A percentile compares a stretch with the other conserved stretches of the same genome.
Conservation (phyloP, 2,329 filamentous ascomycete genomes). For the Clathrospora elynae region DNA sequence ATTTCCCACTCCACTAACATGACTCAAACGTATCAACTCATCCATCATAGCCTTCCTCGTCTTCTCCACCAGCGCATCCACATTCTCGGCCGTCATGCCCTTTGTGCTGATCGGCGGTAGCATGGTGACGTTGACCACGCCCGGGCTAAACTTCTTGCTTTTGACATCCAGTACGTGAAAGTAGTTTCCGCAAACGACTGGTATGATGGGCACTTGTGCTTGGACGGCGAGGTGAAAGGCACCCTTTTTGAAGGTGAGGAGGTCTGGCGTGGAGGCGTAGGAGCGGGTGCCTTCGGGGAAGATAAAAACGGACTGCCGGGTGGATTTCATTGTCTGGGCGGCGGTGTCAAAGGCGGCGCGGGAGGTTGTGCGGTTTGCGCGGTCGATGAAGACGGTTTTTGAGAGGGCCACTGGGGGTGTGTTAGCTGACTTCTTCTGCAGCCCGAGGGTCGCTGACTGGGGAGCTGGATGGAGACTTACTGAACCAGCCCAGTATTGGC, state of each 20-base stretch:
- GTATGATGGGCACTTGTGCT: slow-evolving; percentile 90
- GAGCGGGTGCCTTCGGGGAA: slow-evolving; percentile 93
- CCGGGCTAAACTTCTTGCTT: slow-evolving; percentile 49
- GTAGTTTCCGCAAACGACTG: slow-evolving; percentile 65
- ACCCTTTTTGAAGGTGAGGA: slow-evolving; percentile 98
- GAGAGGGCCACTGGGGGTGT: slow-evolving; percentile 68
- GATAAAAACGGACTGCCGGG: slow-evolving; percentile 75
- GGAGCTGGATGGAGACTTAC: slow-evolving; percentile 38
- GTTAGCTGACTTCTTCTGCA: no score
- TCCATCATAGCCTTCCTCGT: slow-evolving; percentile 46
- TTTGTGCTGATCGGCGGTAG: slow-evolving; percentile 46
- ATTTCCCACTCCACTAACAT: slow-evolving; percentile 33
- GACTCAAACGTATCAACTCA: slow-evolving; percentile 41
- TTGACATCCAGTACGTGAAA: slow-evolving; percentile 54
- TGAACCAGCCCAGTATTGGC: slow-evolving; percentile 95
- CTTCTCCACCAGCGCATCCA: slow-evolving; percentile 39
- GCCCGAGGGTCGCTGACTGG: not conserved
- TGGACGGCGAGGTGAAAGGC: slow-evolving; percentile 96
- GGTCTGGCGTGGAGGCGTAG: slow-evolving; percentile 77
- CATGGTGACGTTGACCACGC: slow-evolving; percentile 60
- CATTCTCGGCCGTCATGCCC: slow-evolving; percentile 43
- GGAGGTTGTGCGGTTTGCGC: slow-evolving; percentile 80
- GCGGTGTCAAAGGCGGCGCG: slow-evolving; percentile 84
- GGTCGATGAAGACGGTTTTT: slow-evolving; percentile 94
- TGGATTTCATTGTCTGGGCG: slow-evolving; percentile 74